Evolutionary conservation across 805 yeast species (phyloP), one percentile per base, ranked within the genome.

Genomic region (Wickerhamomyces mucosus): DNA sequence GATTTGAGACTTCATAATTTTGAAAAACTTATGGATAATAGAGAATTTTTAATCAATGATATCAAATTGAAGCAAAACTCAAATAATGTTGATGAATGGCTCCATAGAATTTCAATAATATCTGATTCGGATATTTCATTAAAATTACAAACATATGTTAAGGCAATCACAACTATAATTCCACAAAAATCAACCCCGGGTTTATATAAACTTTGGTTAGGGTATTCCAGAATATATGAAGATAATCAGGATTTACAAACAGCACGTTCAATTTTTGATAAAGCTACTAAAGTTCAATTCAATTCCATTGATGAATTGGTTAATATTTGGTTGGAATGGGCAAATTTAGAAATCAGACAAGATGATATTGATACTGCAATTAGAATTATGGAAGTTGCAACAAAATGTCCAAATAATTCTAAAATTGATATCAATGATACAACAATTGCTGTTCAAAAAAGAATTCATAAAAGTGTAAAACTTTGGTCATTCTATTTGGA

Each of bases 401-500:
- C 71, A 4, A 40, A 41, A 10, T 52, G 59, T 5, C 67, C 73
- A 2, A 49, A 39, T 9, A 56, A 63, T 3, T 66, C 72, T 1
- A 51, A 54, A 1, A 33, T 43, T 20, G 56, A 53, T 27, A 67
- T 55, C 36, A 51, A 55, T 22, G 76, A 75, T 45, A 46, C 53
- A 14, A 41, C 56, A 0, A 34, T 64, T 3, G 59, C 78, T 11
- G 71, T 81, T 0, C 86, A 78, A 39, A 53, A 67, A 18, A 53
- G 83, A 19, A 43, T 79, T 8, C 76, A 70, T 50, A 75, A 73
- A 42, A 73, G 82, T 5, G 55, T 61, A 26, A 69, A 69, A 31
- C 54, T 86, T 6, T 88, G 96, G 96, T 56, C 71, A 4, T 69
- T 72, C 40, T 83, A 80, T 46, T 50, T 84, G 18, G 95, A 83